Evolutionary conservation across 2,329 filamentous ascomycete genomes (phyloP), one percentile per base, ranked within the genome.

Genomic region (Sarocladium oryzae): DNA sequence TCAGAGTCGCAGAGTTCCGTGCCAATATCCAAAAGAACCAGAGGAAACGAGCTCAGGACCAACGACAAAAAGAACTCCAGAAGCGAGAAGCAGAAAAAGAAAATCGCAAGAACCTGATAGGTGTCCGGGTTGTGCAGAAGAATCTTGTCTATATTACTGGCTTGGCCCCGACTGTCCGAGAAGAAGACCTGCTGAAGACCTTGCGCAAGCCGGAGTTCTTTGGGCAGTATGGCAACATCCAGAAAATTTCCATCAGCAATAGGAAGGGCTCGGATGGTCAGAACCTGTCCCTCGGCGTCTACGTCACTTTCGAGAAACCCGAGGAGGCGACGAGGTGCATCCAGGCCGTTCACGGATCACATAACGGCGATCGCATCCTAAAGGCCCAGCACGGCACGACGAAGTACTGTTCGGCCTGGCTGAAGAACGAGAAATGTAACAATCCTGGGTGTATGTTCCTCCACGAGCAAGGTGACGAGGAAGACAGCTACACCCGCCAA

Each of bases 221-320:
- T 62, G 93, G 93, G 5, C 93, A 99, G 68, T 99, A 99, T 65
- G 93, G 93, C 60, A 93, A 92, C 64, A 99, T 99, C 59, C 87
- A 96, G 64, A 99, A 99, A 69, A 97, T 99, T 52, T 95, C 96
- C 51, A 95, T 99, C 58, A 97, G 91, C 75, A 96, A 96, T 67
- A 83, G 90, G 36, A 96, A 95, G 68, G 89, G 78, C 54, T 78
- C 81, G 28, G 81, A 85, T 61, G 80, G 80, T 26, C 78, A 92
- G 56, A 88, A 89, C 58, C 88, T 93, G 60, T 95, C 91, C 0
- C 85, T 99, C 4, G 93, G 93, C 43, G 92, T 99, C 49, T 99
- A 99, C 63, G 93, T 99, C n/a, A 99, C 93, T 0, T 99, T 96
- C 66, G 87, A 93, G 58, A 85, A 82, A 56, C 95, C 95, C 65